phyloP scores from a whole-genome alignment of 192 early-diverging fungal genomes.

The Dimargaris cristalligena region DNA sequence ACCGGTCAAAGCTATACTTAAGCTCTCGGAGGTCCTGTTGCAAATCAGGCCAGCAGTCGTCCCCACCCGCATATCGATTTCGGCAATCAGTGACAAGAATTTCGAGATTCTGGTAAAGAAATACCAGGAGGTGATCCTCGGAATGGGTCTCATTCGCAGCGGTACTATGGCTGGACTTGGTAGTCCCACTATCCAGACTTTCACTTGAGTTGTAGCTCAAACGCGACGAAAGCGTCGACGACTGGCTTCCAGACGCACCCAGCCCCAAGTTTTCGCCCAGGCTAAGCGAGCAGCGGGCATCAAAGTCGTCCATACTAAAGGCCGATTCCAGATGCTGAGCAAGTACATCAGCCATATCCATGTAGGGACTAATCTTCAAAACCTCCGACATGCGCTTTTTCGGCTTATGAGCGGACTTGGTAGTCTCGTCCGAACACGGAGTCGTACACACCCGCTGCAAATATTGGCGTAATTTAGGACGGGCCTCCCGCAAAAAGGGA shows the following conservation, averaged over 20 bases:
- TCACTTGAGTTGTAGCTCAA: background rate
- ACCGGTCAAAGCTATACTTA: background rate
- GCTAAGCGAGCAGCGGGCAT: background rate
- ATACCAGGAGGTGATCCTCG: conserved; percentile 6
- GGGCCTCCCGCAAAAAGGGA: conserved; percentile 26
- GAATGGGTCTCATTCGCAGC: background rate
- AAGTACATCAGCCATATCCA: background rate
- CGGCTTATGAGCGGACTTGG: too few species aligned
- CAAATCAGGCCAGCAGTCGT: conserved; percentile 1
- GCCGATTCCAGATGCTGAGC: conserved; percentile 9
- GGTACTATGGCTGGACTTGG: background rate
- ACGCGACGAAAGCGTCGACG: background rate
- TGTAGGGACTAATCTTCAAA: background rate
- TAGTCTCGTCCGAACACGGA: too few species aligned
- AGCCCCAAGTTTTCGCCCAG: conserved; percentile 3
- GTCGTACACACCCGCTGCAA: conserved; percentile 11
- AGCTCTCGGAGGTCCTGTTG: background rate
- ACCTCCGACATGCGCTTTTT: background rate
- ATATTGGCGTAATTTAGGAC: conserved; percentile 15
- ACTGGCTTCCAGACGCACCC: background rate
- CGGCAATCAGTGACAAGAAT: background rate
- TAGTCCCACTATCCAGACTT: background rate
- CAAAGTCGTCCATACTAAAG: conserved; percentile 10
- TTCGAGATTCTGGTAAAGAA: conserved; percentile 8
- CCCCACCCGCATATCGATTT: background rate